Evolutionary conservation across 768 basidiomycete genomes (phyloP), one percentile per base, ranked within the genome.

Genomic region (Pleurotus sapidus): DNA sequence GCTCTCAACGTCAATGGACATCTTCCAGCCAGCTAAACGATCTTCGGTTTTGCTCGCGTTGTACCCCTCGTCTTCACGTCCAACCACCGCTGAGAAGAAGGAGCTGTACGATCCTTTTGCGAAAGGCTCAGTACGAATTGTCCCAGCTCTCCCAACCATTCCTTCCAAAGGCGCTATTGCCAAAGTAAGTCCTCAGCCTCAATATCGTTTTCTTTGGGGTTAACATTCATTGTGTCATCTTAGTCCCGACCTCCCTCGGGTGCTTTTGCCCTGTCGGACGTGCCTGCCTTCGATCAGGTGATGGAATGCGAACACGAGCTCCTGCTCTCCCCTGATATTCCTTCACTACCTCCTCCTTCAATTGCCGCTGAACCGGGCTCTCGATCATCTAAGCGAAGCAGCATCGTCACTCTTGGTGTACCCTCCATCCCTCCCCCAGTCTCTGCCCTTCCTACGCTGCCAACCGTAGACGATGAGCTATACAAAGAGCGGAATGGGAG

Each of bases 21-120:
- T 18, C 18, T 50, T 37, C n/a, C 49, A 50, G 38, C 17, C 49
- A n/a, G 49, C 49, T 1, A 50, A 50, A 37, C 49, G 49, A 30
- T 50, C 49, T 30, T 50, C 49, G 30, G 49, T 50, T 23, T 37
- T 50, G 30, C 49, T 50, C 4, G 49, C 49, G 14, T 34, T 50
- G 24, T 50, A 50, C 14, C 49, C 49, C 23, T 50, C 49, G 1
- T 9, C 30, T n/a, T 50, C 49, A n/a, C 25, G 49, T 9, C 49
- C 49, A 17, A 34, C 49, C 1, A 50, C 49, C 27, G 30, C 49
- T 6, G 49, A 50, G 7, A 45, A 23, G 43, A 50, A 50, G 49
- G 38, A 50, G 23, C 30, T 34, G n/a, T 50, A 15, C 15, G 49
- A 50, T 37, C 49, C 49, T 12, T 50, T 50, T 37, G 49, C 49